Evolutionary conservation across 768 basidiomycete genomes (phyloP), one percentile per base, ranked within the genome.

Genomic region (Crepidotus variabilis): DNA sequence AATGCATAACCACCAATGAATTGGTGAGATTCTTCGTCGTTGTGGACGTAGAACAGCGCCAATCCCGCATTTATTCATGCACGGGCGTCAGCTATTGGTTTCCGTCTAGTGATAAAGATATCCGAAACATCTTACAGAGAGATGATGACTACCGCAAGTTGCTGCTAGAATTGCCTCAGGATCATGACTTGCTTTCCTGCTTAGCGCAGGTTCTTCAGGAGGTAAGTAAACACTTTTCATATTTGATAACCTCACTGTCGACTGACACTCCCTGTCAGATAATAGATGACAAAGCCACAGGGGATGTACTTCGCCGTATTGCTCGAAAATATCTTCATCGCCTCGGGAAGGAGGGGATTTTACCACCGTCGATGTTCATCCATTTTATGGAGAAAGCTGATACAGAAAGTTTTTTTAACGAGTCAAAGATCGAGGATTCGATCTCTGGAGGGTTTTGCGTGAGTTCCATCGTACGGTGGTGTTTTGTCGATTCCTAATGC

Each of bases 341-440:
- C 24, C 54, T 69, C 3, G 58, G 58, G 11, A 60, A 48, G 23
- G 21, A 16, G 18, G 54, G 52, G 23, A 60, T 60, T 13, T 47
- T 70, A 18, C 66, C 66, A 13, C 67, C 65, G 8, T 68, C 69
- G 0, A 36, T 66, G 1, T 63, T 65, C 47, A 16, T 70, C n/a
- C 51, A 58, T 24, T 36, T 36, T 16, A 16, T 36, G n/a, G n/a
- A n/a, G n/a, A n/a, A n/a, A n/a, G n/a, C n/a, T n/a, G n/a, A n/a
- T 16, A 23, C 10, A 67, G 5, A 51, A 16, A 7, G 47, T 39
- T 10, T 55, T 50, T 71, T 24, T 63, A 66, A 48, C 9, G 63
- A 35, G 4, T 47, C n/a, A 16, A 8, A 36, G 16, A 36, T 36
- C 7, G 47, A n/a, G 22, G 8, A 47, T 20, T n/a, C n/a, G 9